Conservation (phyloP, 306 rosid genomes). For the Pterocarpus macrocarpus region DNA sequence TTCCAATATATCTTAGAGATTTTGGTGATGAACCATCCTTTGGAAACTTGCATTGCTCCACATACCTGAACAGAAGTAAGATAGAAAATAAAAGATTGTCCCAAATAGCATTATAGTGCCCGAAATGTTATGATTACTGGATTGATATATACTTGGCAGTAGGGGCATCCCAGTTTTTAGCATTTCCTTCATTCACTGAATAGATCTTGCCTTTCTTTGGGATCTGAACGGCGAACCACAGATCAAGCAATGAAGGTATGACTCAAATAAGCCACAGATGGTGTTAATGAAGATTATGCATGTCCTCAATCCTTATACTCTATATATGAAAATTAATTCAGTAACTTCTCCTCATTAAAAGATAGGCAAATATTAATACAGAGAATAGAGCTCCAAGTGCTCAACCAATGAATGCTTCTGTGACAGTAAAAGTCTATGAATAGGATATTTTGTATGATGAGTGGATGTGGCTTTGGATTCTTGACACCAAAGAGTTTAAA, state of each 20-base stretch:
- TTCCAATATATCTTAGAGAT: constrained; percentile 83
- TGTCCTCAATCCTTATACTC: neutral
- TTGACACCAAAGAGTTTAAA: no score
- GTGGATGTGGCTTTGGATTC: no score
- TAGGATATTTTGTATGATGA: no score
- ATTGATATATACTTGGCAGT: constrained; percentile 62
- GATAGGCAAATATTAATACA: no score
- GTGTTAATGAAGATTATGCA: neutral
- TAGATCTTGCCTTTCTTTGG: constrained; percentile 85
- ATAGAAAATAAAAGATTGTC: constrained; percentile 21
- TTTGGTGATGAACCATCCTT: constrained; percentile 79
- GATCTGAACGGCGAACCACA: constrained; percentile 56
- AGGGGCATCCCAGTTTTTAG: constrained; percentile 87
- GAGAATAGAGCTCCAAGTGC: no score
- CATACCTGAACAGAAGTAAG: constrained; percentile 57
- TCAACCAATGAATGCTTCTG: no score
- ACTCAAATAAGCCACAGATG: neutral
- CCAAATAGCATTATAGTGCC: neutral
- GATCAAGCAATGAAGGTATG: constrained; percentile 21
- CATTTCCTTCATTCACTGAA: constrained; percentile 92
- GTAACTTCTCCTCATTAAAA: neutral
- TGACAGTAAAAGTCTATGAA: no score
- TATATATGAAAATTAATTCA: neutral
- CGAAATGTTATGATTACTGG: constrained; percentile 12
- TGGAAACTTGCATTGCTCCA: constrained; percentile 84